These are phyloP conservation scores for Asterella californica DNA, from an alignment of 225 moss, liverwort and hornwort species.

Conservation along the genomic window DNA sequence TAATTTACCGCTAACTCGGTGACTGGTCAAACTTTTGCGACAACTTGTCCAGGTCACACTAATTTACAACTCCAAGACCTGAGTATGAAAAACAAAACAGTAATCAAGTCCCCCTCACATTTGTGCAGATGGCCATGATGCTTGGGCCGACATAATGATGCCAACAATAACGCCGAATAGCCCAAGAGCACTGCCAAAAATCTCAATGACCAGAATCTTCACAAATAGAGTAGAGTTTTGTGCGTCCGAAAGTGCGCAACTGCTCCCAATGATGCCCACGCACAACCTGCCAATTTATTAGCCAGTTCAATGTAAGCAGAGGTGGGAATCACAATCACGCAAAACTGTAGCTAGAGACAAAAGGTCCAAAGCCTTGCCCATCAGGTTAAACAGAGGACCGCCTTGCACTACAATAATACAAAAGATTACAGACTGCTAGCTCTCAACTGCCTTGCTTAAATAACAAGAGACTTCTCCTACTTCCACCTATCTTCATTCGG, in stretches of 20 bases:
- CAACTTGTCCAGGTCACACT: constrained; percentile 22
- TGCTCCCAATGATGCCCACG: constrained; percentile 97
- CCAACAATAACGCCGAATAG: constrained; percentile 98
- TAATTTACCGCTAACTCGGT: constrained; percentile 16
- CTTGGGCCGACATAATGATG: constrained; percentile 99
- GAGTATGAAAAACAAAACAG: not conserved
- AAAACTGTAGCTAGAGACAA: too few species aligned
- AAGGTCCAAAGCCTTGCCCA: not conserved
- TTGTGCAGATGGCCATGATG: constrained; percentile 65
- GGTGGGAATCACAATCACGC: not conserved
- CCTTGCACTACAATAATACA: too few species aligned
- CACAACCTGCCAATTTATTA: constrained; percentile 59
- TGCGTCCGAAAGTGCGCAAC: constrained; percentile 96
- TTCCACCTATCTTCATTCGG: not conserved
- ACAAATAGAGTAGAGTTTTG: constrained; percentile 95
- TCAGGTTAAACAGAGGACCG: not conserved
- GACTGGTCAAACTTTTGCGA: not conserved
- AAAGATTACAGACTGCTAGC: not conserved
- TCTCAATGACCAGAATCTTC: constrained; percentile 97
- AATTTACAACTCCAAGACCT: constrained; percentile 38
- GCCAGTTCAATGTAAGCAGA: not conserved
- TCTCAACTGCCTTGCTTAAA: not conserved
- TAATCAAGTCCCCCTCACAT: constrained; percentile 23
- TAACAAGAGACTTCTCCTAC: not conserved
- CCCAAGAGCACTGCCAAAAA: constrained; percentile 98